Evolutionary conservation across 257 asterid genomes (phyloP).

Genomic region (Primulina tabacum): DNA sequence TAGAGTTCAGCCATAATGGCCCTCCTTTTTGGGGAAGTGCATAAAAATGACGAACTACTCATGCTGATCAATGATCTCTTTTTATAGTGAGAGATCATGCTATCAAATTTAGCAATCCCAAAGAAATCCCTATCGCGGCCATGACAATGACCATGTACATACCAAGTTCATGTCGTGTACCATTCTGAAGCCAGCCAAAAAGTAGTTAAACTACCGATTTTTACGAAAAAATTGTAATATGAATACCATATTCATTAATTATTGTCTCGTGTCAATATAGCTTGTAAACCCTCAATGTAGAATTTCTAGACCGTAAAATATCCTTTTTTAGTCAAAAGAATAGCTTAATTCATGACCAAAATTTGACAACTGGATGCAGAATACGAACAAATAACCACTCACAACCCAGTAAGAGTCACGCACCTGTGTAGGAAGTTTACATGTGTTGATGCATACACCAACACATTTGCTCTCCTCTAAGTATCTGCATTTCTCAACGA

Average conservation of each 20-base stretch:
- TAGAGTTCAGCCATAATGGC: no score
- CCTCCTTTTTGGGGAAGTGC: no score
- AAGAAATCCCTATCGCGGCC: no score
- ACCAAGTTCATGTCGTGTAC: background rate
- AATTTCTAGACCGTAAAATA: no score
- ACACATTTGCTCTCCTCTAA: slow-evolving; percentile 92
- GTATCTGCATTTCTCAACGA: slow-evolving; percentile 86
- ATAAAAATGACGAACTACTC: no score
- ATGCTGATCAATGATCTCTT: no score
- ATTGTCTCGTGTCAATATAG: no score
- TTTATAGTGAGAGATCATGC: no score
- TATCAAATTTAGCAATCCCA: no score
- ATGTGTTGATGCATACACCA: slow-evolving; percentile 78
- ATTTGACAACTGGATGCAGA: background rate
- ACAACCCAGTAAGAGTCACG: slow-evolving; percentile 15
- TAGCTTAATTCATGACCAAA: background rate
- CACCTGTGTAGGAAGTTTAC: slow-evolving; percentile 94
- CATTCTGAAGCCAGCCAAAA: background rate
- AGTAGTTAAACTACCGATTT: no score
- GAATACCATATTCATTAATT: background rate
- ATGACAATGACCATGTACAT: background rate
- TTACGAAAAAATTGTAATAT: background rate
- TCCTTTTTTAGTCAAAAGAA: background rate
- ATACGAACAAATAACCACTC: background rate
- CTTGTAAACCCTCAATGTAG: no score